Conservation (phyloP, 2,329 filamentous ascomycete species). For the Paracorniculantispora psalliotae region DNA sequence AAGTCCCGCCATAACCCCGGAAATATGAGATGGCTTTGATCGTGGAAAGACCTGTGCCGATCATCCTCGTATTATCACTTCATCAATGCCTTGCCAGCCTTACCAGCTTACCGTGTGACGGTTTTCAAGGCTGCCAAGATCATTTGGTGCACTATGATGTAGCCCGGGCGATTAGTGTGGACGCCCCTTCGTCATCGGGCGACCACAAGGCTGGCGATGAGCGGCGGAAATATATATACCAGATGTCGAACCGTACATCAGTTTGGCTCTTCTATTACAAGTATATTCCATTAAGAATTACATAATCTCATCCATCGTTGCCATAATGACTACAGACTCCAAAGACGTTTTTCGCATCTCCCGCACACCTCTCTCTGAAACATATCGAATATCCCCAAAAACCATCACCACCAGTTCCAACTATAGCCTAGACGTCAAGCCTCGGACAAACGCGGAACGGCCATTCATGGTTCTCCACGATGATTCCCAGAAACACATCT, state of each 20-base stretch:
- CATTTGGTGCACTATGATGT: neutral
- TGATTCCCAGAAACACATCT: neutral
- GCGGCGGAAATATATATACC: neutral
- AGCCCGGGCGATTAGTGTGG: neutral
- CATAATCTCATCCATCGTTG: too few relatives aligned
- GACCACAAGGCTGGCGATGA: neutral
- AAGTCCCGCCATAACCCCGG: too few relatives aligned
- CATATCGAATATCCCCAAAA: neutral
- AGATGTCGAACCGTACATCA: too few relatives aligned
- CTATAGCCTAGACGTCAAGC: neutral
- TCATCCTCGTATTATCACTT: too few relatives aligned
- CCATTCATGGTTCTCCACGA: neutral
- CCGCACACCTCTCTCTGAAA: neutral
- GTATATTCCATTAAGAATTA: too few relatives aligned
- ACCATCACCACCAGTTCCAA: neutral
- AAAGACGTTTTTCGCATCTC: neutral
- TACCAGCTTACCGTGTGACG: too few relatives aligned
- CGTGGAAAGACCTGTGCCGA: too few relatives aligned
- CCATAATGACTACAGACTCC: neutral
- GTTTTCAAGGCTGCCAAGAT: neutral
- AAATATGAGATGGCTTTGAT: too few relatives aligned
- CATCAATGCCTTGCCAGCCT: too few relatives aligned
- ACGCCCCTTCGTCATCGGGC: neutral
- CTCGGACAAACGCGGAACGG: neutral
- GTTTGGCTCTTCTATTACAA: too few relatives aligned